Evolutionary conservation across 2,329 filamentous ascomycete genomes (phyloP), one percentile per base, ranked within the genome.

Genomic region (Zymoseptoria tritici): DNA sequence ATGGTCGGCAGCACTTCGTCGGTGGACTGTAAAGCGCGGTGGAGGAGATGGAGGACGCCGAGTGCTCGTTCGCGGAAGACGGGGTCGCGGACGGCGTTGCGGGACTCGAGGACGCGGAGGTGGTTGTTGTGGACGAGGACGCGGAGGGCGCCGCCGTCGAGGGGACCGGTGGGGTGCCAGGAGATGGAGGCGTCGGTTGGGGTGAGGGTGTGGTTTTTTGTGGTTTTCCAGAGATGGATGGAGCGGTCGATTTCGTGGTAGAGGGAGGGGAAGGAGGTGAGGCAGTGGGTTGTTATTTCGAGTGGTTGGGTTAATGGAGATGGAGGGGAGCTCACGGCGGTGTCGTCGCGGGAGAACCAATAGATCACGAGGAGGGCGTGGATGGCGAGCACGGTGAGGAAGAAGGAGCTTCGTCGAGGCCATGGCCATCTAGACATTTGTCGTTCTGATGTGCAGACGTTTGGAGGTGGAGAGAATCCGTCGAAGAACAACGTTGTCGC

Each of bases 211-310:
- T 62, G 59, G 16, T 59, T 24, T 29, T 53, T 61, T 2, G 57
- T 20, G 19, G 57, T 57, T 3, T 26, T 26, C 64, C 64, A 66
- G 20, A 60, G 57, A 3, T 49, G 22, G 4, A 59, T 56, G 7
- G 62, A 79, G 76, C 5, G 75, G 74, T 76, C 71, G 24, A 80
- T 73, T 4, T 69, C 64, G 59, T 68, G 70, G 69, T 78, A 80
- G 0, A 78, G 69, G 2, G 78, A 79, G 0, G 78, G 74, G 62
- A 82, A 81, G 57, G 80, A 75, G 56, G 81, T 79, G 49, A 76
- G 77, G 77, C 79, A 82, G 60, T 70, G 66, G 13, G 46, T 22
- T 20, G 9, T 6, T 21, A 2, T 22, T 52, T 52, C 19, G 11
- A 9, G 19, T 22, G 24, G 20, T 11, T 20, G 19, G 20, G 20